Conservation (phyloP, 2,329 filamentous ascomycete genomes). For the Colletotrichum sp. region DNA sequence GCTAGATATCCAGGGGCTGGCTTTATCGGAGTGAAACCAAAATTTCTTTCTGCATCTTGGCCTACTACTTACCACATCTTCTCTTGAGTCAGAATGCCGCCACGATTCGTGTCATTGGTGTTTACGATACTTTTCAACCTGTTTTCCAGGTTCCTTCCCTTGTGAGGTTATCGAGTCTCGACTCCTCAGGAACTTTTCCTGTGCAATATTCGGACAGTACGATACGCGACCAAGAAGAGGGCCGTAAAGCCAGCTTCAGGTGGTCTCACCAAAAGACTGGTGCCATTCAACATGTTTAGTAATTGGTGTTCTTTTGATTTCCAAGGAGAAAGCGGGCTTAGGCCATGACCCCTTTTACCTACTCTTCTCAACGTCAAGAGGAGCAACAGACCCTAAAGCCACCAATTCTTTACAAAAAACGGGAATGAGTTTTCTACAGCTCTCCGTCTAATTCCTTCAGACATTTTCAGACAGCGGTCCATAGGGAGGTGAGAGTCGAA, state of each 20-base stretch:
- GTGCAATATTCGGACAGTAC: background rate
- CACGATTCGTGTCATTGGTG: background rate
- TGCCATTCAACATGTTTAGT: background rate
- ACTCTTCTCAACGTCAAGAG: background rate
- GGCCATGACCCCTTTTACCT: background rate
- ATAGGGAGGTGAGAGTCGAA: background rate
- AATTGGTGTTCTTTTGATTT: background rate
- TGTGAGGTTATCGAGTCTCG: background rate
- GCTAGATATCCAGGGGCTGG: background rate
- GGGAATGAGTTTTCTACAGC: background rate
- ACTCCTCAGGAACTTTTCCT: rapidly evolving
- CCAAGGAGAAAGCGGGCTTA: background rate
- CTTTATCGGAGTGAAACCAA: background rate
- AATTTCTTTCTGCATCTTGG: background rate
- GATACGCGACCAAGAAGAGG: background rate
- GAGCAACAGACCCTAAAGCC: background rate
- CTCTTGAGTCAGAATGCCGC: background rate
- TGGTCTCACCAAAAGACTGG: rapidly evolving
- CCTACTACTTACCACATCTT: rapidly evolving
- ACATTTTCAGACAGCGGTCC: background rate
- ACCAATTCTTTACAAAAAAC: background rate
- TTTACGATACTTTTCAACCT: rapidly evolving
- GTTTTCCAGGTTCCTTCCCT: background rate
- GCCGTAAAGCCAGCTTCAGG: background rate
- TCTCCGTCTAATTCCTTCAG: rapidly evolving